Percentiles rank a stretch among this genome's conserved stretches.
phyloP scores from a whole-genome alignment of 768 basidiomycete genomes.

The Russula compacta region DNA sequence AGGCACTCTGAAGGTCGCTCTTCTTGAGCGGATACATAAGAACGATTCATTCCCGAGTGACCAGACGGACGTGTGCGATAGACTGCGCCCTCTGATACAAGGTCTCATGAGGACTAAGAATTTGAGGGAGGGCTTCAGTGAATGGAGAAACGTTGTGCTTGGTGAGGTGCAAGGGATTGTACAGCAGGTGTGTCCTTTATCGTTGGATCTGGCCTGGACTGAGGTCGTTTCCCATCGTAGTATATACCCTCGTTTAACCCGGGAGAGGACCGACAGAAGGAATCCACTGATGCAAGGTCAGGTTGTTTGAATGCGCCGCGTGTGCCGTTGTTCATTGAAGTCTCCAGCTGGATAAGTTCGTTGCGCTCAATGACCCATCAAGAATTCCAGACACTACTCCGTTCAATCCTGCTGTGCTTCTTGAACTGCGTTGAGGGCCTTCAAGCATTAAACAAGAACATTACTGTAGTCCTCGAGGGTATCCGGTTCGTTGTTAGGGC shows the following conservation, averaged over 20 bases:
- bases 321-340: background rate
- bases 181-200: constrained; percentile 42
- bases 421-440: constrained; percentile 61
- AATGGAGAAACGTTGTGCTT: constrained; percentile 65
- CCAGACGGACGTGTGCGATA: constrained; percentile 40
- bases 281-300: constrained; percentile 11
- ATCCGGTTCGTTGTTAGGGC: constrained; percentile 29
- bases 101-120: constrained; percentile 71
- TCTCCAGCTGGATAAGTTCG: constrained; percentile 37
- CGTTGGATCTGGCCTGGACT: background rate
- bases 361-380: constrained; percentile 59
- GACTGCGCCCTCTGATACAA: constrained; percentile 61
- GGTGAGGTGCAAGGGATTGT: constrained; percentile 48
- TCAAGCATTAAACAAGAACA: constrained; percentile 46
- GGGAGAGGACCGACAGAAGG: constrained; percentile 39
- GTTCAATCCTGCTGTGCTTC: constrained; percentile 49
- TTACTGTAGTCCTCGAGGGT: constrained; percentile 50
- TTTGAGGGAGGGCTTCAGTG: constrained; percentile 53
- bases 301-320: background rate
- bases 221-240: constrained; percentile 27
- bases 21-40: constrained; percentile 41
- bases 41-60: background rate
- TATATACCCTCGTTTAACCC: constrained; percentile 50
- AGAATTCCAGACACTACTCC: constrained; percentile 57
- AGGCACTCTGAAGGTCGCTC: constrained; percentile 56